Conservation (phyloP, 495 filamentous ascomycete genomes). For the Bombardia bombarda region DNA sequence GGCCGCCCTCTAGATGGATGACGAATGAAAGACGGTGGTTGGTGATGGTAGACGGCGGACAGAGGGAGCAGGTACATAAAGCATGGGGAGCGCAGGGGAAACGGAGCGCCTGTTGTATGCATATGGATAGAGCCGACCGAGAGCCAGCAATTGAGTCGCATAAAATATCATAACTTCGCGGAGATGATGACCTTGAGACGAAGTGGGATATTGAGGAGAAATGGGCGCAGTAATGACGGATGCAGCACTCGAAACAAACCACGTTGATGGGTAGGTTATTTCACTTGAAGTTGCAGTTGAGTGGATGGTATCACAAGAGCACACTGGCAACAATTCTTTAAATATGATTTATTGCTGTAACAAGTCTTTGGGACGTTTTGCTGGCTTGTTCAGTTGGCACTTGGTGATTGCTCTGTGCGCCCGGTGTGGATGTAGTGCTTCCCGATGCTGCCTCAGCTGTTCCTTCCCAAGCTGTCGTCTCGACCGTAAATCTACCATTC, state of each 20-base stretch:
- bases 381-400: neutral
- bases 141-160: constrained; percentile 17
- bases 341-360: too few species aligned
- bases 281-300: too few species aligned
- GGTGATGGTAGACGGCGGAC: neutral
- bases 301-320: too few species aligned
- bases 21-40: neutral
- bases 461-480: constrained; percentile 75
- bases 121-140: constrained; percentile 16
- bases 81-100: neutral
- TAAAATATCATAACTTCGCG: too few species aligned
- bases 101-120: constrained; percentile 12
- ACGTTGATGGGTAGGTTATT: too few species aligned
- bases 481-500: constrained; percentile 56
- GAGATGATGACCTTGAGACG: too few species aligned
- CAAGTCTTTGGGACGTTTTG: neutral
- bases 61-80: constrained; percentile 6
- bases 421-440: neutral
- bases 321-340: too few species aligned
- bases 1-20: neutral
- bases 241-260: too few species aligned
- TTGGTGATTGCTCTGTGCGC: neutral
- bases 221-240: too few species aligned
- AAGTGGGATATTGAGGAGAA: too few species aligned
- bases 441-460: constrained; percentile 4